Evolutionary conservation across 2,329 filamentous ascomycete genomes (phyloP).

Genomic region (Fusarium humuli): DNA sequence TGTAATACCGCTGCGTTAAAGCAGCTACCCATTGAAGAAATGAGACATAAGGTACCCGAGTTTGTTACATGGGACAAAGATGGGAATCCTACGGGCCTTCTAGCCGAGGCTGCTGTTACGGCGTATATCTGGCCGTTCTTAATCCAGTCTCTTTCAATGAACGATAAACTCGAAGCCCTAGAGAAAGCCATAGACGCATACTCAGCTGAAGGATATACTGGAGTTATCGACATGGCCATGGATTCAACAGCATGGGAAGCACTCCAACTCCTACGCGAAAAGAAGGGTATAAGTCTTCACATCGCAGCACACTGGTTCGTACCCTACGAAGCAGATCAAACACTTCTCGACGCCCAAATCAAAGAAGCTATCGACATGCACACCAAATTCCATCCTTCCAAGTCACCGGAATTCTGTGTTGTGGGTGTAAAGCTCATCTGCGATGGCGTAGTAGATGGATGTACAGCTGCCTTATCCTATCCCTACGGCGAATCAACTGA

Average conservation of each 20-base stretch:
- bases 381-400: conserved; percentile 42
- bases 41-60: conserved; percentile 57
- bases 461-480: conserved; percentile 70
- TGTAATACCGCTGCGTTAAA: conserved; percentile 60
- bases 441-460: conserved; percentile 74
- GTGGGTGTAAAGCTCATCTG: conserved; percentile 74
- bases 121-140: conserved; percentile 62
- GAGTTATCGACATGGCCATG: conserved; percentile 66
- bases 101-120: conserved; percentile 59
- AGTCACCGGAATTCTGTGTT: conserved; percentile 52
- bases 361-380: conserved; percentile 58
- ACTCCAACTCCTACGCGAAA: conserved; percentile 53
- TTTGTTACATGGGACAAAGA: conserved; percentile 57
- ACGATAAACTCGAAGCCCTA: conserved; percentile 57
- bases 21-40: conserved; percentile 57
- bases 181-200: conserved; percentile 60
- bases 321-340: conserved; percentile 53
- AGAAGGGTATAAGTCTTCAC: conserved; percentile 53
- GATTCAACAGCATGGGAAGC: conserved; percentile 60
- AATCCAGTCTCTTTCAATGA: conserved; percentile 53
- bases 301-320: conserved; percentile 60
- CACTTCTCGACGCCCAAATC: conserved; percentile 55
- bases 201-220: conserved; percentile 59
- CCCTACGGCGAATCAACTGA: conserved; percentile 65
- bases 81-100: conserved; percentile 58